Percentiles rank a stretch among this genome's conserved stretches.
These are phyloP conservation scores for Euryodendron excelsum DNA, from an alignment of 148 eudicot species.

Conservation along the genomic window DNA sequence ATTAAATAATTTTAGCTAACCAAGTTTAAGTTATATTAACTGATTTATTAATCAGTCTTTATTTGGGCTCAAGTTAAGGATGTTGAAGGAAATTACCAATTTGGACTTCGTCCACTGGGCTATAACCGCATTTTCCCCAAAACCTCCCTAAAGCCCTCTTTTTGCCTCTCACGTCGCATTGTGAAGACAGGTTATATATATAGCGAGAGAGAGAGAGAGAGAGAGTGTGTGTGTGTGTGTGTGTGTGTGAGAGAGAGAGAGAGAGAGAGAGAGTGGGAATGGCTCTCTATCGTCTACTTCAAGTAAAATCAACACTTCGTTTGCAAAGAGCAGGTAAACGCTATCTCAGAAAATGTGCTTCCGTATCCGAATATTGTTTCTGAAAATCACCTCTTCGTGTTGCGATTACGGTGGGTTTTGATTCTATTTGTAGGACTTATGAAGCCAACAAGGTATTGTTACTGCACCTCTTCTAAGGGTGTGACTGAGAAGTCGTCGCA, in stretches of 20 bases:
- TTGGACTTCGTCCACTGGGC: no score
- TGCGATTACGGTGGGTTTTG: background rate
- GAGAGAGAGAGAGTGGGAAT: slow-evolving; percentile 1
- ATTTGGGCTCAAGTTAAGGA: no score
- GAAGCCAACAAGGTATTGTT: background rate
- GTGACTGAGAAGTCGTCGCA: background rate
- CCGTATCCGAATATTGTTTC: background rate
- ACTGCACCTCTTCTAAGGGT: background rate
- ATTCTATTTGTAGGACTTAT: slow-evolving; percentile 11
- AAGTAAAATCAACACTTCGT: background rate
- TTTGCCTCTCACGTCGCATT: background rate
- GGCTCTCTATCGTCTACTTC: slow-evolving; percentile 26
- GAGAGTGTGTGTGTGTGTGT: no score
- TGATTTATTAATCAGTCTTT: no score
- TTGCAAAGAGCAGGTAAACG: slow-evolving; percentile 19
- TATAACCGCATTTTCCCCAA: background rate
- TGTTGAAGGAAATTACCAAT: no score
- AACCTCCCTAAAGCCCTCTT: slow-evolving; percentile 9
- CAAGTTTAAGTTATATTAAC: no score
- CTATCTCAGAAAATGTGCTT: background rate
- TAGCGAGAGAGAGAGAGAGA: background rate
- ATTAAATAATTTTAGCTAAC: no score
- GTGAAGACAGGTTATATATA: background rate
- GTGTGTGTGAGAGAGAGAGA: background rate
- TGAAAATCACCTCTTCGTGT: background rate